phyloP scores from a whole-genome alignment of 2,329 filamentous ascomycete genomes.

The Monosporascus sp. region DNA sequence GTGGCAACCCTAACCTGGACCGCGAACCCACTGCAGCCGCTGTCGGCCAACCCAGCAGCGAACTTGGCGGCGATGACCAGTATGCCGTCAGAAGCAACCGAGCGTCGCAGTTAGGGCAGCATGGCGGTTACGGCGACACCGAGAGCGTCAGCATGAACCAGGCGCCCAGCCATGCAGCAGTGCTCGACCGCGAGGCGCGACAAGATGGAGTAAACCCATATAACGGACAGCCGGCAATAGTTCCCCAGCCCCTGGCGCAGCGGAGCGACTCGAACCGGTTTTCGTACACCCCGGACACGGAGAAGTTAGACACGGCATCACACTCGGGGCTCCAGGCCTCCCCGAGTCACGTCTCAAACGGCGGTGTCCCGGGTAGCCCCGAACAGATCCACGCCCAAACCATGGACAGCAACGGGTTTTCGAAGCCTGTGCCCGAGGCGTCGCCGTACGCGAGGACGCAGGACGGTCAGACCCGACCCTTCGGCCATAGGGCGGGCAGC shows the following conservation, averaged over 20 bases:
- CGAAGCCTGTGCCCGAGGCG: constrained; percentile 8
- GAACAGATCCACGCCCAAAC: constrained; percentile 9
- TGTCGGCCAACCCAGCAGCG: constrained; percentile 46
- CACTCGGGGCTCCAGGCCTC: constrained; percentile 16
- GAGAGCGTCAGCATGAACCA: constrained; percentile 40
- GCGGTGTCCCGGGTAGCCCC: background rate
- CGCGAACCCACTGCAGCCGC: constrained; percentile 56
- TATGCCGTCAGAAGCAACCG: constrained; percentile 13
- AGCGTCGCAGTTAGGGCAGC: constrained; percentile 16
- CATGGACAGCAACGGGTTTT: constrained; percentile 9
- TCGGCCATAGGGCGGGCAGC: constrained; percentile 16
- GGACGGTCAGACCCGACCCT: constrained; percentile 12
- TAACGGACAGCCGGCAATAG: constrained; percentile 37
- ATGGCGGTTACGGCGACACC: constrained; percentile 39
- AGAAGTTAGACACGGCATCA: constrained; percentile 10
- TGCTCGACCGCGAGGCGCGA: constrained; percentile 44
- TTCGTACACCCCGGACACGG: constrained; percentile 12
- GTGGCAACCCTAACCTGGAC: constrained; percentile 30
- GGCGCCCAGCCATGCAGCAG: constrained; percentile 43
- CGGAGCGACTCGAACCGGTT: constrained; percentile 8
- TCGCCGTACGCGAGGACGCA: constrained; percentile 7
- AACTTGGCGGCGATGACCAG: constrained; percentile 26
- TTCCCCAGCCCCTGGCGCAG: constrained; percentile 6
- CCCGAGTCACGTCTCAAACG: constrained; percentile 8
- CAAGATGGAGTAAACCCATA: constrained; percentile 55